Percentiles rank a stretch among this genome's conserved stretches.
Evolutionary conservation across 2,329 filamentous ascomycete genomes (phyloP).

Genomic region (Byssochlamys sp.): DNA sequence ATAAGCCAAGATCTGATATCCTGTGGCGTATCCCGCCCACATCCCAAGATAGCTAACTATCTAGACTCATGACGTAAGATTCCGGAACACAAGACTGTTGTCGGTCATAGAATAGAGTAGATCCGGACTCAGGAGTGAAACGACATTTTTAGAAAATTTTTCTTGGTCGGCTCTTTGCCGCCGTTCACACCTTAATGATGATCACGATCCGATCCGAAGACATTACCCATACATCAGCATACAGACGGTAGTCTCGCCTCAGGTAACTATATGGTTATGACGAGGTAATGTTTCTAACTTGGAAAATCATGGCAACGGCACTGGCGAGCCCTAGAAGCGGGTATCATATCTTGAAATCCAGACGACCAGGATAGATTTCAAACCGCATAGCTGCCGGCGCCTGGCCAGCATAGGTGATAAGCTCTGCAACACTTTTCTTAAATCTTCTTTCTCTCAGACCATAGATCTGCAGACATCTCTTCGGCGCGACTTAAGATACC

Average conservation of each 20-base stretch:
- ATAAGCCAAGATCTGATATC: background rate
- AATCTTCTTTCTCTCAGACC: background rate
- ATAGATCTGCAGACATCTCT: background rate
- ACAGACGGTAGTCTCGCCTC: background rate
- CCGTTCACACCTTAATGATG: background rate
- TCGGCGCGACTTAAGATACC: background rate
- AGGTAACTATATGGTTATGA: background rate
- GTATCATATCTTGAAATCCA: background rate
- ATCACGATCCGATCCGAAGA: background rate
- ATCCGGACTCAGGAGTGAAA: background rate
- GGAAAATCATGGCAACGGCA: background rate
- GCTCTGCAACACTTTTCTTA: background rate
- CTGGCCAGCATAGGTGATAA: background rate
- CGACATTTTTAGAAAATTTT: background rate
- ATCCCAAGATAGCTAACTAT: background rate
- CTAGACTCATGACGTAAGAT: background rate
- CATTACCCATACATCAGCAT: background rate
- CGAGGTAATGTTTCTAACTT: background rate
- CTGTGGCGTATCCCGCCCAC: background rate
- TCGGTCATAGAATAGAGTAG: background rate
- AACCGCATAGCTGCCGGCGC: background rate
- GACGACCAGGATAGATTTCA: background rate
- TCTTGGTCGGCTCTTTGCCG: background rate
- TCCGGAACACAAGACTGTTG: background rate
- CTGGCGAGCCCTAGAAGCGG: background rate